A percentile compares a stretch with the other conserved stretches of the same genome.
Conservation (phyloP, 768 basidiomycete species). For the Psilocybe cyanescens region DNA sequence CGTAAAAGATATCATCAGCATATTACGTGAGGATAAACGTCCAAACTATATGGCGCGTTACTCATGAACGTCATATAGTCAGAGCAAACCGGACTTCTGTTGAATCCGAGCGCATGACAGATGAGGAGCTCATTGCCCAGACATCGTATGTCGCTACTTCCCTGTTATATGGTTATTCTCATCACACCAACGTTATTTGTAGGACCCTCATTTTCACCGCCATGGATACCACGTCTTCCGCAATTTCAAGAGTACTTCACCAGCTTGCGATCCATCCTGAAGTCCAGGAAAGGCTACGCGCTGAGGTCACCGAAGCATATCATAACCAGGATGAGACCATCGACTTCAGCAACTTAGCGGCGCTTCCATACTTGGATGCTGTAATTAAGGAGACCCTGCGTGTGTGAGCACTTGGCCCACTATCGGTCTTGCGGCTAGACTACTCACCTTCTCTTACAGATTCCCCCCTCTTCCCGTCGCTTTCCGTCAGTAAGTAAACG, state of each 20-base stretch:
- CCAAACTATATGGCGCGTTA: neutral
- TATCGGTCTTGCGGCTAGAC: neutral
- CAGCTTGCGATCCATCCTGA: constrained; percentile 27
- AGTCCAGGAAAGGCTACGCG: constrained; percentile 30
- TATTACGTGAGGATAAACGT: neutral
- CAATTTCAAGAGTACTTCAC: constrained; percentile 26
- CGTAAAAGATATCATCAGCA: neutral
- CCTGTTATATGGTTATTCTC: no score
- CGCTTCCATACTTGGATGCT: neutral
- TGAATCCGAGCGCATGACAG: constrained; percentile 3
- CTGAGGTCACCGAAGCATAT: constrained; percentile 5
- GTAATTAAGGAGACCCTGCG: neutral
- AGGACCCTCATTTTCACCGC: constrained; percentile 10
- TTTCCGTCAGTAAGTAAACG: constrained; percentile 4
- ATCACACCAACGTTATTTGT: neutral
- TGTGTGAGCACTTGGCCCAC: neutral
- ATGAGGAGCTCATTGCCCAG: constrained; percentile 4
- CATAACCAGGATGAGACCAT: neutral
- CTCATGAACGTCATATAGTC: neutral
- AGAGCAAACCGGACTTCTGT: constrained; percentile 3
- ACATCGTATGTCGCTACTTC: constrained; percentile 1
- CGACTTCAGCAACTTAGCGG: neutral
- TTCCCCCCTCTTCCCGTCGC: constrained; percentile 4
- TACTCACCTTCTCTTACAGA: neutral
- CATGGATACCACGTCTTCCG: constrained; percentile 30